phyloP scores from a whole-genome alignment of 257 asterid genomes.

The Oldenlandia corymbosa region DNA sequence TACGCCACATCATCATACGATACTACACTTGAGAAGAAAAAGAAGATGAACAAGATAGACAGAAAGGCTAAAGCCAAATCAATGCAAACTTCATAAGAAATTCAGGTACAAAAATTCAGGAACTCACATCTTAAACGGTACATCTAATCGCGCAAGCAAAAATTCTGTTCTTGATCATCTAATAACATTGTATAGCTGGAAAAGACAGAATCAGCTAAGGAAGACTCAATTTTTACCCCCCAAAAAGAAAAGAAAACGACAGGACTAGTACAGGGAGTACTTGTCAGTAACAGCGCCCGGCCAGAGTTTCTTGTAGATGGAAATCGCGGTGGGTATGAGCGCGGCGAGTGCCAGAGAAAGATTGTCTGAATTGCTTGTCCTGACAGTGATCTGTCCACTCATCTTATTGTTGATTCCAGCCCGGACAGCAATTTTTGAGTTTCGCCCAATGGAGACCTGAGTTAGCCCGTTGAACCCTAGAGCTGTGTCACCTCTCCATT shows the following conservation, averaged over 20 bases:
- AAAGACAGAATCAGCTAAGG: constrained; percentile 16
- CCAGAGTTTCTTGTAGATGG: constrained; percentile 65
- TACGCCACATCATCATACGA: no score
- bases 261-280: constrained; percentile 54
- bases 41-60: no score
- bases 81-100: not conserved
- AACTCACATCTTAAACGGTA: constrained; percentile 20
- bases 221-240: not conserved
- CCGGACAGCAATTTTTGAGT: constrained; percentile 78
- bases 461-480: constrained; percentile 67
- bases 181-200: constrained; percentile 19
- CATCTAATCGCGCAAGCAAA: constrained; percentile 18
- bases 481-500: constrained; percentile 95
- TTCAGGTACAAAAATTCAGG: not conserved
- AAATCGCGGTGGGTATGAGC: constrained; percentile 57
- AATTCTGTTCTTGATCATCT: not conserved
- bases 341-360: constrained; percentile 83
- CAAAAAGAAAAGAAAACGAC: no score
- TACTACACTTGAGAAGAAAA: no score
- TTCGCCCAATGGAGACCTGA: constrained; percentile 65
- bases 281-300: constrained; percentile 55
- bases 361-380: constrained; percentile 94
- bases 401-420: constrained; percentile 93
- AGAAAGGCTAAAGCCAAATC: not conserved
- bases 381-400: constrained; percentile 85